Conservation (phyloP, 2,329 filamentous ascomycete species). For the Microsporum ferrugineum region DNA sequence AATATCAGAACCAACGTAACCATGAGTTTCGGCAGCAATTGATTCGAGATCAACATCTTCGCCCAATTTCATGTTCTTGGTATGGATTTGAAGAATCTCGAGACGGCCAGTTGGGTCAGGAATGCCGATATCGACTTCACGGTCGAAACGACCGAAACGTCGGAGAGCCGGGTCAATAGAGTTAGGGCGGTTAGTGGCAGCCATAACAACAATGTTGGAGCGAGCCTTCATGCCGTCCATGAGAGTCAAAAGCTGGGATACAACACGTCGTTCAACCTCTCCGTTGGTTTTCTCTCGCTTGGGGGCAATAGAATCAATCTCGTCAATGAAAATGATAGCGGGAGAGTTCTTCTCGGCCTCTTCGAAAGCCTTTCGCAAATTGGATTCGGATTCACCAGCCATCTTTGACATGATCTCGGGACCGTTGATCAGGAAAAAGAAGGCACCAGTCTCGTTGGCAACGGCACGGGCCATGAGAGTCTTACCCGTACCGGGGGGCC, state of each 20-base stretch:
- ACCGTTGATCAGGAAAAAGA: slow-evolving; percentile 99
- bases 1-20: slow-evolving; percentile 97
- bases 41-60: slow-evolving; percentile 95
- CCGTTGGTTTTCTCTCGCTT: slow-evolving; percentile 99
- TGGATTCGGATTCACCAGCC: slow-evolving; percentile 98
- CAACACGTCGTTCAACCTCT: slow-evolving; percentile 95
- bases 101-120: slow-evolving; percentile 96
- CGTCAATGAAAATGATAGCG: slow-evolving; percentile 98
- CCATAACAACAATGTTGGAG: slow-evolving; percentile 98
- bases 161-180: slow-evolving; percentile 95
- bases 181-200: slow-evolving; percentile 96
- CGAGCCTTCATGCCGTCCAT: slow-evolving; percentile 99
- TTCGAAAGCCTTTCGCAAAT: slow-evolving; percentile 96
- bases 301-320: slow-evolving; percentile 97
- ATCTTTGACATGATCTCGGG: slow-evolving; percentile 99
- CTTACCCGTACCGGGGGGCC: slow-evolving; percentile 97
- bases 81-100: slow-evolving; percentile 98
- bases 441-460: slow-evolving; percentile 95
- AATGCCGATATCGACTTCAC: slow-evolving; percentile 96
- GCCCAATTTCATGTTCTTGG: slow-evolving; percentile 99
- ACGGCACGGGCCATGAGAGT: slow-evolving; percentile 97
- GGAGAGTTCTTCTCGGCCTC: slow-evolving; percentile 99
- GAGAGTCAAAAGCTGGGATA: slow-evolving; percentile 89
- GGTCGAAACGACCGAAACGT: slow-evolving; percentile 97
- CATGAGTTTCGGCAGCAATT: slow-evolving; percentile 94